Base-by-base conservation (phyloP, 2,329 filamentous ascomycete species). In the Venturia pyrina region DNA sequence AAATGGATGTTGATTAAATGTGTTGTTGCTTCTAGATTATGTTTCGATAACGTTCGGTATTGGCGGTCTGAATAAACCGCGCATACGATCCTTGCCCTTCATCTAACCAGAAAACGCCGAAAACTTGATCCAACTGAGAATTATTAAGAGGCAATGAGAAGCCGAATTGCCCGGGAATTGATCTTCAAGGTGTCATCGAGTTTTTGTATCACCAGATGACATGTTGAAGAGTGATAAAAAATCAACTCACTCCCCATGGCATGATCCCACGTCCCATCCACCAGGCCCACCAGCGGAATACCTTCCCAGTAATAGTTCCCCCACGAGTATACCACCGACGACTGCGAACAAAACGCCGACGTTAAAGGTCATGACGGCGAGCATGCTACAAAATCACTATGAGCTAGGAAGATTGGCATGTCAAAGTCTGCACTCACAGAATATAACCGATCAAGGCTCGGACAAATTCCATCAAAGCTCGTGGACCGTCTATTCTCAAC, bases 331-430 rank as follows among this genome's bases (percentile, higher is more conserved):
- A n/a, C 89, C 89, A 5, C 81, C 88, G 15, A 96, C 81, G 21
- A 93, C 83, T 0, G 89, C 91, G 66, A 91, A 77, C 74, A 93
- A 93, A 74, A 93, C 95, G 17, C 90, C 91, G 19, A 93, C 84
- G 71, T 95, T 95, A 80, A 90, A 86, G 1, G 90, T 92, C 91
- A 95, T 96, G 73, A 96, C 89, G 17, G 89, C 90, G 78, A 96
- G 79, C 92, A 96, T 96, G 67, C 92, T 96, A 71, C 32, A 8
- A 50, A 4, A 41, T 5, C 48, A 3, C 10, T 10, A 41, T 65
- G 62, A n/a, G 40, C 50, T 63, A 37, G 34, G 67, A 11, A 28
- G 34, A 63, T 40, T 40, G 32, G 7, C 2, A 10, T 17, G 21
- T 40, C 2, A 7, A 21, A 19, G 24, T 50, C 44, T 19, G 46